Evolutionary conservation across 2,329 filamentous ascomycete genomes (phyloP), one percentile per base, ranked within the genome.

Genomic region (Neoscytalidium dimidiatum): DNA sequence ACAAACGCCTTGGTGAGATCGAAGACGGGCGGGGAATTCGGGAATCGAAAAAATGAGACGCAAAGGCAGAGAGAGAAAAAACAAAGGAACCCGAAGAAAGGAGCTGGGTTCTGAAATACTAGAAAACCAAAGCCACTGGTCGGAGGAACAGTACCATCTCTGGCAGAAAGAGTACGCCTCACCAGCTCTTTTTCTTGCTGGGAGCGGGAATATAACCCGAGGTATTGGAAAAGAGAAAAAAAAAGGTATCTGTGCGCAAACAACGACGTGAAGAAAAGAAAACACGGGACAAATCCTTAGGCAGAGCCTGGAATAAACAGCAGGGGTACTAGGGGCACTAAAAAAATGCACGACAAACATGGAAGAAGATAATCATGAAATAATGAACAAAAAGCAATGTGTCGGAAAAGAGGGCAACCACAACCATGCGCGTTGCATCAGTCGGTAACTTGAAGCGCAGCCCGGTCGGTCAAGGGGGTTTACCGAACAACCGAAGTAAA

Each of bases 271-370:
- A 62, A 41, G 19, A 46, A 29, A 51, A 53, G 33, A 9, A 38
- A 53, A 62, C n/a, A 51, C 13, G 14, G 8, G n/a, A 17, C 38
- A 41, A 51, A 31, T 3, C 46, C n/a, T 28, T 13, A 51, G n/a
- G 5, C n/a, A 6, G 57, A n/a, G 38, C 8, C 26, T 61, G 31
- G n/a, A 29, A 31, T 35, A 41, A 62, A 62, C 60, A 52, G 23
- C 35, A 33, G 56, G 56, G 56, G 56, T 60, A 60, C 56, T 60
- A 60, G 56, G 56, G 56, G 56, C 56, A 60, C 56, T 60, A 60
- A 60, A 57, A 43, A 9, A 19, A 46, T 19, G 29, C n/a, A 21
- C 14, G 26, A 28, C n/a, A 44, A 33, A 46, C 14, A 28, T 19
- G 56, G 28, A n/a, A 46, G n/a, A 23, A 33, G 23, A 13, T 13